phyloP scores from a whole-genome alignment of 2,329 filamentous ascomycete genomes.

The Colletotrichum chlorophyti region DNA sequence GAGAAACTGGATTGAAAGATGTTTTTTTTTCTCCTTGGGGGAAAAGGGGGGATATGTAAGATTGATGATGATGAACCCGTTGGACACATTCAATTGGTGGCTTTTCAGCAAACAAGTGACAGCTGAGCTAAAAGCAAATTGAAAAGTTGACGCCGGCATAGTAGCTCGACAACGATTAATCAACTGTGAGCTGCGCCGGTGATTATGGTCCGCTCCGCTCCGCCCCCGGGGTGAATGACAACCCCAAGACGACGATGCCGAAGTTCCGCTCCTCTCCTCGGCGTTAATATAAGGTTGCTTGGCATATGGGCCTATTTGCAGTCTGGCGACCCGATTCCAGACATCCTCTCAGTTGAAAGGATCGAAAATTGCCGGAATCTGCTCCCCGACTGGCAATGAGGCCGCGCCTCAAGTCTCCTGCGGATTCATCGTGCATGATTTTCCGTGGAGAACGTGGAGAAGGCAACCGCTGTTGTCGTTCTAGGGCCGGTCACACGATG shows the following conservation, averaged over 20 bases:
- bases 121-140: neutral
- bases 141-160: neutral
- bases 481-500: no score
- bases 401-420: neutral
- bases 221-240: neutral
- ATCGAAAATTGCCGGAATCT: neutral
- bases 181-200: neutral
- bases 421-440: neutral
- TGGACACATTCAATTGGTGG: no score
- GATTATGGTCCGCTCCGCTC: neutral
- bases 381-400: neutral
- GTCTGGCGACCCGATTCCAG: neutral
- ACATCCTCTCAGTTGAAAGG: neutral
- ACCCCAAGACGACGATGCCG: conserved; percentile 12
- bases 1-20: no score
- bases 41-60: no score
- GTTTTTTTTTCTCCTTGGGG: no score
- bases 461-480: no score
- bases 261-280: conserved; percentile 10
- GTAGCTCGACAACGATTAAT: no score
- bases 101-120: no score
- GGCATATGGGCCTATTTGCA: neutral
- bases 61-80: no score
- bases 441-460: neutral
- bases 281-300: conserved; percentile 16